Percentiles rank a stretch among this genome's conserved stretches.
Evolutionary conservation across 2,329 filamentous ascomycete species (phyloP).

Genomic region (Lasiodiplodia citricola): DNA sequence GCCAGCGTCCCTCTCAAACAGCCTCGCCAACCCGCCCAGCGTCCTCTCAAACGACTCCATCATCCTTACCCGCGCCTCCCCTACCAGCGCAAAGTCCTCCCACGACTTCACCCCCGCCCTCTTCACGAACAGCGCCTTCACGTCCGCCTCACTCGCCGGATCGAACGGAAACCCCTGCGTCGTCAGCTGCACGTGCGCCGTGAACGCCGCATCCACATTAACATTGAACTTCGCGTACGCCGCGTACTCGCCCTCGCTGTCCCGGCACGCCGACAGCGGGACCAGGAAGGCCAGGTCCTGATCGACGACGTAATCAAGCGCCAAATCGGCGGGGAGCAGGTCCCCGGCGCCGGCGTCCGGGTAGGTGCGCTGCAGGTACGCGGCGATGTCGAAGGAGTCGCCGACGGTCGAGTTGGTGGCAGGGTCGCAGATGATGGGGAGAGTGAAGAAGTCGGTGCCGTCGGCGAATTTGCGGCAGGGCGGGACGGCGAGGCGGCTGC

Average conservation of each 20-base stretch:
- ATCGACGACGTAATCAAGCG: slow-evolving; percentile 51
- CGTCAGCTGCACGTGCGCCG: slow-evolving; percentile 50
- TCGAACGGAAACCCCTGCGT: slow-evolving; percentile 56
- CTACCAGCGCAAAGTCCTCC: slow-evolving; percentile 47
- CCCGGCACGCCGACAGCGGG: slow-evolving; percentile 34
- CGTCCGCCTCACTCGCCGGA: slow-evolving; percentile 51
- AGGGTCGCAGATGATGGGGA: slow-evolving; percentile 62
- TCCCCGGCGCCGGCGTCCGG: slow-evolving; percentile 47
- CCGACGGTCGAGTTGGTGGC: slow-evolving; percentile 53
- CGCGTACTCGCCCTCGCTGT: slow-evolving; percentile 26
- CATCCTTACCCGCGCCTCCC: slow-evolving; percentile 49
- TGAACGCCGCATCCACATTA: slow-evolving; percentile 62
- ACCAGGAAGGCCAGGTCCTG: slow-evolving; percentile 35
- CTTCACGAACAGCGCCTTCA: slow-evolving; percentile 55
- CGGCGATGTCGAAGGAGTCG: slow-evolving; percentile 70
- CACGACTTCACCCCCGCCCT: slow-evolving; percentile 53
- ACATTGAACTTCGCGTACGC: slow-evolving; percentile 56
- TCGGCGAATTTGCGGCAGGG: slow-evolving; percentile 62
- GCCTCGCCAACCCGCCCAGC: slow-evolving; percentile 50
- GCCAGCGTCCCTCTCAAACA: slow-evolving; percentile 46
- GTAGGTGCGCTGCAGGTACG: slow-evolving; percentile 61
- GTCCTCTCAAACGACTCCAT: slow-evolving; percentile 48
- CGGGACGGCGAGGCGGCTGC: slow-evolving; percentile 52
- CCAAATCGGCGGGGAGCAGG: slow-evolving; percentile 50
- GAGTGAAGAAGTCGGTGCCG: slow-evolving; percentile 64